Conservation (phyloP, 2,329 filamentous ascomycete genomes). For the Ceratocystis alfenasii region DNA sequence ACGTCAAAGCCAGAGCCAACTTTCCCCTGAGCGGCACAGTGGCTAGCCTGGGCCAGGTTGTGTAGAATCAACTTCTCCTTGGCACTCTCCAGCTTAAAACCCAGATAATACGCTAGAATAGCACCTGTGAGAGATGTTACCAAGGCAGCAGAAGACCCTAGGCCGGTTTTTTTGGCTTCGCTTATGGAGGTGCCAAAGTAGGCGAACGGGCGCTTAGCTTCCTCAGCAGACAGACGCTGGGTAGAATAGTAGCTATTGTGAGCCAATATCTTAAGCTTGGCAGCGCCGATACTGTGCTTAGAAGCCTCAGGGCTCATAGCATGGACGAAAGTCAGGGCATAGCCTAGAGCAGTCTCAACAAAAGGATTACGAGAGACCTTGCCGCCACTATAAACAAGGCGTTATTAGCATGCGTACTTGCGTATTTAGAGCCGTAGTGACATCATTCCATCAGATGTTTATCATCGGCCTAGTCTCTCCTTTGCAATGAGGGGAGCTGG, state of each 20-base stretch:
- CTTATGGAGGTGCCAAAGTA: constrained; percentile 64
- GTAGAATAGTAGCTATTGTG: constrained; percentile 95
- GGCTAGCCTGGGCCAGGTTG: constrained; percentile 85
- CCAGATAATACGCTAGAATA: constrained; percentile 64
- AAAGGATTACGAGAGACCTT: constrained; percentile 55
- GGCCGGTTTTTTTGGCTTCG: constrained; percentile 84
- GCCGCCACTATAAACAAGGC: constrained; percentile 31
- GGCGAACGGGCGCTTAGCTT: constrained; percentile 47
- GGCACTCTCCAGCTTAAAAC: constrained; percentile 26
- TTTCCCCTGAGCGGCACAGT: constrained; percentile 94
- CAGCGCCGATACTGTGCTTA: constrained; percentile 47
- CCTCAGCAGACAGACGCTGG: constrained; percentile 27
- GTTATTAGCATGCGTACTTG: not conserved
- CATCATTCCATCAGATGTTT: no score
- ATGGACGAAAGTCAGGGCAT: constrained; percentile 71
- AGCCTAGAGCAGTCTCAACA: constrained; percentile 81
- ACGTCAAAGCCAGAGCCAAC: constrained; percentile 94
- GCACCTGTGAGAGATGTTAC: constrained; percentile 77
- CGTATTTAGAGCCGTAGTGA: no score
- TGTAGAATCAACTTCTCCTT: constrained; percentile 52
- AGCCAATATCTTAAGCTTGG: constrained; percentile 75
- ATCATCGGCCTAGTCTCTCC: no score
- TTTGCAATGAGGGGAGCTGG: no score
- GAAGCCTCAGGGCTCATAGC: constrained; percentile 28
- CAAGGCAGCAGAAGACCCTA: constrained; percentile 87